phyloP scores from a whole-genome alignment of 2,329 filamentous ascomycete genomes.

The Aspergillus candidus region DNA sequence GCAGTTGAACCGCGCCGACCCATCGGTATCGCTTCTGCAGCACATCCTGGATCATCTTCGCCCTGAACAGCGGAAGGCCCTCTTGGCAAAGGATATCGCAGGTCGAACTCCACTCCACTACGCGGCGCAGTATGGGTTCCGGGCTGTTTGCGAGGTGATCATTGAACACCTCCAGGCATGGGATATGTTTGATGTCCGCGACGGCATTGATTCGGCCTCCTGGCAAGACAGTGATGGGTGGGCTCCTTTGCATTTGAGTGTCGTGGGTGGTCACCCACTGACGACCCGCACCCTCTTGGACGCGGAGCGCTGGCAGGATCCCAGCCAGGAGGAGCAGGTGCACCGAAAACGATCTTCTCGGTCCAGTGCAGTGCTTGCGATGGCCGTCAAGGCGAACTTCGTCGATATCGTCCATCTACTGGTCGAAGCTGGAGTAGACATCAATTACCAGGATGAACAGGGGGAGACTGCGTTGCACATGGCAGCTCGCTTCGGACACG shows the following conservation, averaged over 20 bases:
- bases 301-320: slow-evolving; percentile 69
- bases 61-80: slow-evolving; percentile 59
- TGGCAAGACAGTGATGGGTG: slow-evolving; percentile 94
- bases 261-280: slow-evolving; percentile 81
- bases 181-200: slow-evolving; percentile 75
- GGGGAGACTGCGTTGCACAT: slow-evolving; percentile 90
- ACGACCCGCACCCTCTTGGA: slow-evolving; percentile 77
- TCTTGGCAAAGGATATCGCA: slow-evolving; percentile 67
- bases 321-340: slow-evolving; percentile 55
- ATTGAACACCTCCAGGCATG: slow-evolving; percentile 86
- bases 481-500: slow-evolving; percentile 81
- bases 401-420: slow-evolving; percentile 77
- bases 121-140: slow-evolving; percentile 88
- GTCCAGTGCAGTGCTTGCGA: slow-evolving; percentile 77
- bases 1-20: slow-evolving; percentile 62
- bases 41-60: slow-evolving; percentile 63
- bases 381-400: slow-evolving; percentile 86
- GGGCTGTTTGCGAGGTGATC: slow-evolving; percentile 79
- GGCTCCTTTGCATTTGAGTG: slow-evolving; percentile 84
- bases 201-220: slow-evolving; percentile 76
- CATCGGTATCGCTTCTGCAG: slow-evolving; percentile 63
- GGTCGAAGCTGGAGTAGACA: slow-evolving; percentile 81
- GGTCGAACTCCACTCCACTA: slow-evolving; percentile 87
- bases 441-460: slow-evolving; percentile 86
- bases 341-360: slow-evolving; percentile 67